These are phyloP conservation scores for Tephrocybe sp. DNA, from an alignment of 768 basidiomycete species.

Conservation along the genomic window DNA sequence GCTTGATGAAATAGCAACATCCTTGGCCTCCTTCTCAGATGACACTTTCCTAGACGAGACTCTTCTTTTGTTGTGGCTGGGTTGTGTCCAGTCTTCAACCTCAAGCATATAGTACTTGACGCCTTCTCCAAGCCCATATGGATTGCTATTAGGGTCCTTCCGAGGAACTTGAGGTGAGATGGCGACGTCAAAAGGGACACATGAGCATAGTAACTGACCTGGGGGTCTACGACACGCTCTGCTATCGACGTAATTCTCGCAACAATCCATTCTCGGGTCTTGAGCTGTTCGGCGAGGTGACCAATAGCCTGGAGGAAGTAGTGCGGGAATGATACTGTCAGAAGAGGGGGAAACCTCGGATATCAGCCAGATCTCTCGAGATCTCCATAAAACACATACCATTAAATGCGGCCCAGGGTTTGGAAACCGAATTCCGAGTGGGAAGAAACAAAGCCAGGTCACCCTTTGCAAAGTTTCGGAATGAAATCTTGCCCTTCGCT, in stretches of 20 bases:
- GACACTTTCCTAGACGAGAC: constrained; percentile 49
- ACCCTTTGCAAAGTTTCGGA: constrained; percentile 91
- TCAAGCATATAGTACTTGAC: constrained; percentile 93
- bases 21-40: constrained; percentile 37
- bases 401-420: constrained; percentile 99
- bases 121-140: constrained; percentile 85
- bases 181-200: not conserved
- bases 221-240: constrained; percentile 79
- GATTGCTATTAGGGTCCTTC: constrained; percentile 81
- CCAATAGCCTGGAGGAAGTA: constrained; percentile 92
- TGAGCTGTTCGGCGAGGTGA: constrained; percentile 84
- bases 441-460: constrained; percentile 96
- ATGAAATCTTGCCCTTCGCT: constrained; percentile 95
- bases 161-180: constrained; percentile 4
- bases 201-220: constrained; percentile 39
- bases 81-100: constrained; percentile 91
- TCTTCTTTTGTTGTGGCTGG: constrained; percentile 61
- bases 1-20: constrained; percentile 30
- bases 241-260: constrained; percentile 87
- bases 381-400: constrained; percentile 44
- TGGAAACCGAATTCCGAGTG: constrained; percentile 88
- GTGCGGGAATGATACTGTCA: constrained; percentile 89
- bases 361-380: constrained; percentile 12
- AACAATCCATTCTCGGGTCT: constrained; percentile 92
- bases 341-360: constrained; percentile 35